Evolutionary conservation across 495 filamentous ascomycete species (phyloP), one percentile per base, ranked within the genome.

Genomic region (Trichocladium antarcticum): DNA sequence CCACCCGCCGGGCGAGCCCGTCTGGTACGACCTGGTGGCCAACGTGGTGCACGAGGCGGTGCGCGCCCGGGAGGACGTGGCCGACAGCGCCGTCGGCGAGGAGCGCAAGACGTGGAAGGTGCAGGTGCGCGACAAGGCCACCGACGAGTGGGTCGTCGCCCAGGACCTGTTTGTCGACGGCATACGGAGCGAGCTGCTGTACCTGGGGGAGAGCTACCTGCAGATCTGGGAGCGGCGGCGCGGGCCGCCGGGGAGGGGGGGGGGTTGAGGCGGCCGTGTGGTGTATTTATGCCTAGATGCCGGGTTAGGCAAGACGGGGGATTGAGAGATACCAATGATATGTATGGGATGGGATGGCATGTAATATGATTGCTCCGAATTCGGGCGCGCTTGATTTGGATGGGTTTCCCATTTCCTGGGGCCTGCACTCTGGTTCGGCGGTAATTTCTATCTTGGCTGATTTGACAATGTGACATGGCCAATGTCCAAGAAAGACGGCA

Each of bases 1-100:
- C 9, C 54, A 63, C 35, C 81, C 89, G 52, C 77, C 77, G 0
- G 81, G 84, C 9, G 89, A 95, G 60, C 89, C 90, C 6, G 86
- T 97, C 54, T 81, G 85, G 73, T 99, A 97, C 62, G 93, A 99
- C 62, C 79, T 99, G 6, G 89, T 97, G 0, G 89, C 92, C 29
- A 97, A 97, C 64, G 84, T 99, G 48, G 92, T 89, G 47, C 84
- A 95, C 59, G 89, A 94, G 55, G 88, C 87, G 1, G 85, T 94
- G 5, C 78, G 83, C 63, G 57, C 75, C 64, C 59, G 84, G 78
- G 68, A 77, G 37, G 88, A 92, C 54, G 77, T 79, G 29, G 80
- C 83, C 10, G 85, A 89, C 47, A 85, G 81, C 14, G 53, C 53
- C 0, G 85, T 55, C 0, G 61, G 89, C 41, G 86, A 84, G 65